Base-by-base conservation (phyloP, 129 eudicot species). In the Helianthus tuberosus region DNA sequence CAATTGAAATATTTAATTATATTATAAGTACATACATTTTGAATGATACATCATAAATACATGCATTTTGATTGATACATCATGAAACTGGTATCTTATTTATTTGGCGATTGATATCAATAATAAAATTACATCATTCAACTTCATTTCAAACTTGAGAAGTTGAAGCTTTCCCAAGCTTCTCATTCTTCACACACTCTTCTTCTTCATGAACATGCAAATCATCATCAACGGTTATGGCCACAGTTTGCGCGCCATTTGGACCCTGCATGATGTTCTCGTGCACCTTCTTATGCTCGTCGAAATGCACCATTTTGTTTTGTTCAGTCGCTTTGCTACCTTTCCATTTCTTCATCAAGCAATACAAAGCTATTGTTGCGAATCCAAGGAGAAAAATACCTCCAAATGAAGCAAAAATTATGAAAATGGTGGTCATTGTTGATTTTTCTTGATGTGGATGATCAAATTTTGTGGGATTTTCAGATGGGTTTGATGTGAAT, bases 221-320 rank as follows among this genome's bases (percentile, higher is more conserved):
- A 66, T 91, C 97, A 47, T 91, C 96, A 65, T 91, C 96, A 0
- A 91, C 64, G 1, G 88, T 76, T 1, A 88, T 75, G 4, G 82
- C 76, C 32, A 91, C 86, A 25, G 77, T 54, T 79, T 91, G 36
- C 1, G 46, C 73, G 1, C 97, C 97, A 58, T 73, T 75, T 0
- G 92, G 96, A 38, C 92, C 96, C 6, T 68, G 60, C 15, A 82
- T 80, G 35, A 80, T 74, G 47, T 81, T 79, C 75, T 88, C 87
- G 32, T 68, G 72, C 53, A 91, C 79, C 29, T 80, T 82, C 73
- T 66, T 6, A 62, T 83, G 88, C 51, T 86, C 85, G 14, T 86
- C 86, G 0, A 79, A 60, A 10, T 58, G 80, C 35, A 86, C 75
- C 52, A 74, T 53, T 32, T 74, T 70, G 14, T 80, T 80, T 5